phyloP scores from a whole-genome alignment of 768 basidiomycete species.

The Russula griseocarnosa region DNA sequence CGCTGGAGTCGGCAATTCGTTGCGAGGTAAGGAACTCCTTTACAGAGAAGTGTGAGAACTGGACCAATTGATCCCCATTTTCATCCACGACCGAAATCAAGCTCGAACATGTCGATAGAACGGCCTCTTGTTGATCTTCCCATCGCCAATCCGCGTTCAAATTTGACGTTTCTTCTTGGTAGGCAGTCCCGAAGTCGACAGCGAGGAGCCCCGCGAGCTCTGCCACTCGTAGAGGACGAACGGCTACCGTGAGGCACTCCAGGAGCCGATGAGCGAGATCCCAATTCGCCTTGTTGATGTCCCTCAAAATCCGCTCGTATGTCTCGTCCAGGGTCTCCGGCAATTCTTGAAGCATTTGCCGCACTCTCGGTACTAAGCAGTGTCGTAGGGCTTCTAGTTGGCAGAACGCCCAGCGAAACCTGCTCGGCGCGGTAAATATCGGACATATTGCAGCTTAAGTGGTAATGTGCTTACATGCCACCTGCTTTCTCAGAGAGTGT shows the following conservation, averaged over 20 bases:
- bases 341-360: not conserved
- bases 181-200: not conserved
- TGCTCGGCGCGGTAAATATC: not conserved
- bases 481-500: not conserved
- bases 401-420: not conserved
- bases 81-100: not conserved
- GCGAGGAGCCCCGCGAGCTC: slow-evolving; percentile 1
- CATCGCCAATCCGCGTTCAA: slow-evolving; percentile 8
- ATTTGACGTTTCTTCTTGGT: not conserved
- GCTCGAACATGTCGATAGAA: not conserved
- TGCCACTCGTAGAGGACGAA: not conserved
- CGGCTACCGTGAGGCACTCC: not conserved
- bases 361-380: slow-evolving; percentile 2
- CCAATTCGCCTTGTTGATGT: slow-evolving; percentile 6
- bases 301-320: not conserved
- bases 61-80: not conserved
- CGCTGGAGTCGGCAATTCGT: not conserved
- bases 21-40: slow-evolving; percentile 6
- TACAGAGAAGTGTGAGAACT: slow-evolving; percentile 10
- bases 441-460: not conserved
- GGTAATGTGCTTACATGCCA: not conserved
- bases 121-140: not conserved
- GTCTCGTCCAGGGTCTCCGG: slow-evolving; percentile 1
- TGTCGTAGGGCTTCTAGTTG: not conserved
- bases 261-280: not conserved